Conservation (phyloP, 208 protist species). For the Kentomonas sorsogonicus region DNA sequence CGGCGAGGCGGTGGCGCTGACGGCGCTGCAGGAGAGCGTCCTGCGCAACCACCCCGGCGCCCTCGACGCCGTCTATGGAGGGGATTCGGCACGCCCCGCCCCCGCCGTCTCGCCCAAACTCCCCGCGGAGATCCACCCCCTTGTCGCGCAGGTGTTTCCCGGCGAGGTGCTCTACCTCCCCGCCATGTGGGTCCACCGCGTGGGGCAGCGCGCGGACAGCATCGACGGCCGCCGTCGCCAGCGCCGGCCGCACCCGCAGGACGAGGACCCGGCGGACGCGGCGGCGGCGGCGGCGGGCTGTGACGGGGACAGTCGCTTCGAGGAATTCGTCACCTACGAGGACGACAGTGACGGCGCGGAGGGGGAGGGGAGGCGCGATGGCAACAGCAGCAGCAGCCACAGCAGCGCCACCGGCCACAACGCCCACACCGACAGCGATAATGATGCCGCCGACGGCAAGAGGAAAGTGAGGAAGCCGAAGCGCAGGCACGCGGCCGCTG, state of each 20-base stretch:
- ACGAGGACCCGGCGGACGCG: neutral
- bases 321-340: neutral
- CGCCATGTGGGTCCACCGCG: constrained; percentile 87
- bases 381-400: too few species aligned
- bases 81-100: constrained; percentile 17
- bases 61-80: neutral
- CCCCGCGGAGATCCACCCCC: too few species aligned
- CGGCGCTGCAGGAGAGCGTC: neutral
- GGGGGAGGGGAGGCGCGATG: too few species aligned
- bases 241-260: constrained; percentile 1
- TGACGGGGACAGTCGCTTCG: neutral
- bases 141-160: constrained; percentile 66
- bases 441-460: too few species aligned
- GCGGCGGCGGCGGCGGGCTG: neutral
- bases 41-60: neutral
- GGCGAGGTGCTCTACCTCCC: constrained; percentile 90
- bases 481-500: too few species aligned
- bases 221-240: constrained; percentile 32
- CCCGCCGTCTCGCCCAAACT: too few species aligned
- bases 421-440: too few species aligned
- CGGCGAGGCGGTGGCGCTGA: neutral
- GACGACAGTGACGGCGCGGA: too few species aligned
- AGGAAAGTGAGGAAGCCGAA: too few species aligned
- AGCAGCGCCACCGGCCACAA: too few species aligned
- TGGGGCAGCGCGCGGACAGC: constrained; percentile 80